Base-by-base conservation (phyloP, 768 basidiomycete species). In the Roridomyces roridus region DNA sequence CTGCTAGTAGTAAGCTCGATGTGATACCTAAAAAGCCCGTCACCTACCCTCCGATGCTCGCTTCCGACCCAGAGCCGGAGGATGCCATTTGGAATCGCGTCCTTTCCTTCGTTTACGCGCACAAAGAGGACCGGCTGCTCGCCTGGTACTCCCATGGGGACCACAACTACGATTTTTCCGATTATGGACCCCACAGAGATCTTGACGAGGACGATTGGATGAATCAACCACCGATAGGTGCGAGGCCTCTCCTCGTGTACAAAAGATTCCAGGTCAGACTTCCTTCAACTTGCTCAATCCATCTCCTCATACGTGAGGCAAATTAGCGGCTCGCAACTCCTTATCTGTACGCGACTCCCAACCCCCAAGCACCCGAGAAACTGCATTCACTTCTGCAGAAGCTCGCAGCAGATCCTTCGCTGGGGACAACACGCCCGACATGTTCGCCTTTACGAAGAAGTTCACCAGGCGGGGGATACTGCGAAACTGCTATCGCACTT, bases 51-150 rank as follows among this genome's bases (percentile, higher is more conserved):
- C n/a, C 39, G 7, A 43, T 26, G 14, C 45, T 54, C 17, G 25
- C 44, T 25, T 44, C 45, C 3, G 39, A 47, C 23, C 37, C 36
- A 17, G 5, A 24, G 18, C 36, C 17, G 31, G 52, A 54, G 21
- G 52, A 54, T 10, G n/a, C 46, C 4, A 55, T 55, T 31, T 55
- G 54, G 46, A 47, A 46, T 34, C 40, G 54, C 18, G 46, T 49
- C 15, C 29, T 54, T 5, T 47, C 37, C 25, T 54, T 41, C 34
- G 3, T 34, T 10, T 34, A 34, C 31, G 3, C 11, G 11, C 11
- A 34, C 31, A 31, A 31, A 31, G 29, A 31, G 14, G 29, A 6
- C 6, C 29, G 29, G 29, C 6, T 31, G 6, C 29, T 14, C 7
- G 29, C 29, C 6, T 31, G 7, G 31, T 4, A 34, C n/a, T n/a